Conservation (phyloP, 139 green algal species). For the Prasinococcaceae sp. region DNA sequence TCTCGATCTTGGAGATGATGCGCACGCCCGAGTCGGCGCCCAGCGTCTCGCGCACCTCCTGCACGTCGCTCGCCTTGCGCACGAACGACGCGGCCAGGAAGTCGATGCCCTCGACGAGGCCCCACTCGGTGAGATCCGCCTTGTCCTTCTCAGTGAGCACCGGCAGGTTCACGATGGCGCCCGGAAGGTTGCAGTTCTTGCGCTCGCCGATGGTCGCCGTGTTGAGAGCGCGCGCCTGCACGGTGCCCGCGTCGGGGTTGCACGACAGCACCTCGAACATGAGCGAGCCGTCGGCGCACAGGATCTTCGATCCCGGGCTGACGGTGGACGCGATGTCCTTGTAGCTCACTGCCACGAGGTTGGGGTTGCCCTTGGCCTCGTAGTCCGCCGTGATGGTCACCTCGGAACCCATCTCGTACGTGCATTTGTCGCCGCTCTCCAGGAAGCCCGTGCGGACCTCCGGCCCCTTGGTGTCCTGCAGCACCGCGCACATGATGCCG, state of each 20-base stretch:
- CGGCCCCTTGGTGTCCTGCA: constrained; percentile 98
- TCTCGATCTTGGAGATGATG: constrained; percentile 96
- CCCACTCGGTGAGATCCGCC: constrained; percentile 84
- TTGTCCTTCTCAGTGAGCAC: constrained; percentile 92
- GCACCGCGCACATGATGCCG: constrained; percentile 87
- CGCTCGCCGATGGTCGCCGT: constrained; percentile 85
- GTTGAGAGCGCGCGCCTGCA: constrained; percentile 66
- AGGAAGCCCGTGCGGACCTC: constrained; percentile 93
- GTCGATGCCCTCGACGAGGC: constrained; percentile 91
- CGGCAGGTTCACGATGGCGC: constrained; percentile 90
- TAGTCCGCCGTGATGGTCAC: constrained; percentile 78
- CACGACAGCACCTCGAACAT: constrained; percentile 80
- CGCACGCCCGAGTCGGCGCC: constrained; percentile 67
- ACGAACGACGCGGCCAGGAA: constrained; percentile 98
- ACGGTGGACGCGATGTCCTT: constrained; percentile 34
- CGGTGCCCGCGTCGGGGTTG: constrained; percentile 54
- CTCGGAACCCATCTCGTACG: constrained; percentile 12
- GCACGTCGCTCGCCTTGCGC: constrained; percentile 80
- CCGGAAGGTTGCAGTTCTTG: constrained; percentile 96
- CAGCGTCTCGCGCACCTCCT: constrained; percentile 74
- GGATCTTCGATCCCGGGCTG: constrained; percentile 63
- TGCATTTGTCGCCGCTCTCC: constrained; percentile 66
- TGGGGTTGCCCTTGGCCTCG: constrained; percentile 47
- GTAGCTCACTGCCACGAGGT: constrained; percentile 63
- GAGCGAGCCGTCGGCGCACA: constrained; percentile 87